Conservation (phyloP, 148 eudicot genomes). For the Silene uniflora region DNA sequence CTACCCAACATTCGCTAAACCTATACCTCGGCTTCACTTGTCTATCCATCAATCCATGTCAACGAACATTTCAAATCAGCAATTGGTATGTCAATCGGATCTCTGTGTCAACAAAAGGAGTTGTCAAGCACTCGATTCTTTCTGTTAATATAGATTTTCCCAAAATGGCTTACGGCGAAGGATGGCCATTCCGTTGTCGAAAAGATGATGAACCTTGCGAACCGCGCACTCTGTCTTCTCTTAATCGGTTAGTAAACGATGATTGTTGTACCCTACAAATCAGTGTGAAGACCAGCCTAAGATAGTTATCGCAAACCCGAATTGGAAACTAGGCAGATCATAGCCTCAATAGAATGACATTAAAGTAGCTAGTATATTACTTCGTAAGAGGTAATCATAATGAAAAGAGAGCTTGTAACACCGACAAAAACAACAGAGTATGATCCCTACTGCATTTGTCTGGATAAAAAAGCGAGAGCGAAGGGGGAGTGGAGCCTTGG, state of each 20-base stretch:
- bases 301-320: background rate
- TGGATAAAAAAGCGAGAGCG: background rate
- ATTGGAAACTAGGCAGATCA: background rate
- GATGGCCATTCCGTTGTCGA: constrained; percentile 37
- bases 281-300: constrained; percentile 1
- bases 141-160: background rate
- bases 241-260: constrained; percentile 33
- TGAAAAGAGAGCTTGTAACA: background rate
- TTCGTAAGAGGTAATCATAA: background rate
- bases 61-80: background rate
- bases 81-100: no score
- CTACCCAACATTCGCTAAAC: background rate
- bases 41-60: no score
- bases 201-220: constrained; percentile 30
- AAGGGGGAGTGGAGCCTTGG: background rate
- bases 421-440: background rate
- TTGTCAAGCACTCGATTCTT: background rate
- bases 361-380: background rate
- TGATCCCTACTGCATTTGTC: background rate
- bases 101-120: background rate
- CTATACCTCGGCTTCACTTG: background rate
- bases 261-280: constrained; percentile 37
- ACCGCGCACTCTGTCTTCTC: constrained; percentile 32
- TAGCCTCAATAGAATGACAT: background rate
- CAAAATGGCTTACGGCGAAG: constrained; percentile 13